Base-by-base conservation (phyloP, 73 alveolate species). In the Blepharisma stoltei region DNA sequence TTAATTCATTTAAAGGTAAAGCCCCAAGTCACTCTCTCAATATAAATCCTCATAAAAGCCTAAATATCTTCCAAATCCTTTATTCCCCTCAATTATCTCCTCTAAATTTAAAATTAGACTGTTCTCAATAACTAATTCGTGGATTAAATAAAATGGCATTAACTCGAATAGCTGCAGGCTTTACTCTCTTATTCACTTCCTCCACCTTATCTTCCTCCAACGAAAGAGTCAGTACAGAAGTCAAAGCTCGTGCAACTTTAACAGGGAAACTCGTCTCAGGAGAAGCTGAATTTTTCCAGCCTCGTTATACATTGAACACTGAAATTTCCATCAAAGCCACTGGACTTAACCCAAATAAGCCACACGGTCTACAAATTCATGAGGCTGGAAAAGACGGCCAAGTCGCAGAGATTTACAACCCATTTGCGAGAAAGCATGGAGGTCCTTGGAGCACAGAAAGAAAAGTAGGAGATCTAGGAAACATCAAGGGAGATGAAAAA, bases 181-280 rank as follows among this genome's bases (percentile, higher is more conserved):
- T 32, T 32, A 32, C 41, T 32, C 41, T 32, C 41, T 32, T 32
- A 32, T 32, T 32, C 41, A 32, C 41, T 60, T 60, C 73, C 2
- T 1, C 27, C 23, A 9, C 73, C 11, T 11, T 60, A 9, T 9
- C 14, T 3, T 7, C 79, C 27, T 37, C 76, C n/a, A 44, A 69
- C n/a, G 79, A 69, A 43, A 23, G 79, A 43, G 18, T 80, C 23
- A 69, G 5, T 23, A 69, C 79, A 18, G 79, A 69, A 69, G 79
- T 69, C 9, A 69, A 44, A 69, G 79, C 79, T 14, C 55, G 14
- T 6, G 81, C 65, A 21, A 38, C 9, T 6, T 50, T 54, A 20
- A 11, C 41, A 7, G 83, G 80, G 21, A 32, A 20, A 76, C 27
- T 25, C 43, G 65, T 66, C 9, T 27, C 67, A 7, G 65, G 83